These are phyloP conservation scores for Nakazawaea holstii DNA, from an alignment of 805 yeast genomes.

Conservation along the genomic window DNA sequence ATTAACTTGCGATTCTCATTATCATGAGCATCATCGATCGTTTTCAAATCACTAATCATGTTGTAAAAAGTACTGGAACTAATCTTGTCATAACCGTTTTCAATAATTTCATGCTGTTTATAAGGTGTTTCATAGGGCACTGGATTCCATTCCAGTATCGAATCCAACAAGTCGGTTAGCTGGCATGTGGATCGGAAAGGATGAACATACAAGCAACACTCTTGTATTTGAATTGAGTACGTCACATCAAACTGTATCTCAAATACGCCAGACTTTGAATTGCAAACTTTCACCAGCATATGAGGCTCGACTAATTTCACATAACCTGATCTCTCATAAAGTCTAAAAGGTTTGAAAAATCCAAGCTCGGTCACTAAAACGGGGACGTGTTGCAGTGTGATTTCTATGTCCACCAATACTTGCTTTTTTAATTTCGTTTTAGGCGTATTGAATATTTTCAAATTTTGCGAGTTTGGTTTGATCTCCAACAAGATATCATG, in stretches of 20 bases:
- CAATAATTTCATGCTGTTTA: not conserved
- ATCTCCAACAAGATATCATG: constrained; percentile 1
- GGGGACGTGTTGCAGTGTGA: not conserved
- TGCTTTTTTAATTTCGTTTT: not conserved
- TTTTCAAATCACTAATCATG: constrained; percentile 37
- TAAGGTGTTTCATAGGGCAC: constrained; percentile 1
- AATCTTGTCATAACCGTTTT: constrained; percentile 8
- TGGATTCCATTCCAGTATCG: not conserved
- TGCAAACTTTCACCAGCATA: not conserved
- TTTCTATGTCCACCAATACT: not conserved
- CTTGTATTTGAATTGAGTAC: not conserved
- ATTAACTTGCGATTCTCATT: constrained; percentile 15
- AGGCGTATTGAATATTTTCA: not conserved
- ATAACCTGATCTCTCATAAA: constrained; percentile 4
- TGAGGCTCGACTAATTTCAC: not conserved
- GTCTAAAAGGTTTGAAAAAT: constrained; percentile 9
- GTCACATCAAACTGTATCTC: not conserved
- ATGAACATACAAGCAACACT: constrained; percentile 8
- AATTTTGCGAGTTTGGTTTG: not conserved
- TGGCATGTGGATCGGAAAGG: not conserved
- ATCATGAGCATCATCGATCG: constrained; percentile 12
- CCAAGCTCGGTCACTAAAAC: not conserved
- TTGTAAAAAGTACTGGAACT: constrained; percentile 42
- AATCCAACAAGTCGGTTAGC: not conserved
- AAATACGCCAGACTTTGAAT: not conserved